Percentiles rank a stretch among this genome's conserved stretches.
phyloP scores from a whole-genome alignment of 352 stramenopile species.

The Halophytophthora polymorphica region DNA sequence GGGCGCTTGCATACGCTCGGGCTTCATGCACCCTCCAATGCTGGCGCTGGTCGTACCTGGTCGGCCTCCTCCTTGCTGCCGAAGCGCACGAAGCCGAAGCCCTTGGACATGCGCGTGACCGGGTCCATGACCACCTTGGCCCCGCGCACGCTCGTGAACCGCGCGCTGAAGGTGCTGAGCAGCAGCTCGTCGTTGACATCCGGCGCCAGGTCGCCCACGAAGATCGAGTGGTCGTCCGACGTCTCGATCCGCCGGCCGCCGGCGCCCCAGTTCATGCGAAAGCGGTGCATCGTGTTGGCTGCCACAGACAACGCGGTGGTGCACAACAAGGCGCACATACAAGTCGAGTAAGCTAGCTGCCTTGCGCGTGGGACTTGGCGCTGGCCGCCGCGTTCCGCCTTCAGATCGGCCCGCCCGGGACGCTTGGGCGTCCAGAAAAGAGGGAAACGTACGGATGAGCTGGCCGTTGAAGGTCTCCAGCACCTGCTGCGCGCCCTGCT shows the following conservation, averaged over 20 bases:
- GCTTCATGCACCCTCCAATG: not conserved
- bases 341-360: not conserved
- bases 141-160: slow-evolving; percentile 79
- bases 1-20: not conserved
- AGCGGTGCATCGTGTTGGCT: slow-evolving; percentile 88
- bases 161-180: slow-evolving; percentile 73
- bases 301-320: not conserved
- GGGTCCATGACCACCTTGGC: slow-evolving; percentile 91
- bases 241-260: slow-evolving; percentile 84
- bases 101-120: slow-evolving; percentile 87
- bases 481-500: slow-evolving; percentile 78
- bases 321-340: not conserved
- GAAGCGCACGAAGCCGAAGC: slow-evolving; percentile 92
- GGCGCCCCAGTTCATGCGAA: slow-evolving; percentile 91
- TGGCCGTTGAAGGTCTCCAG: slow-evolving; percentile 87
- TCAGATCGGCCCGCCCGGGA: no score
- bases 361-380: not conserved
- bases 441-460: slow-evolving; percentile 63
- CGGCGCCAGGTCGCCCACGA: slow-evolving; percentile 89
- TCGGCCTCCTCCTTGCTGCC: slow-evolving; percentile 85
- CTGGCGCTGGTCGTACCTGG: slow-evolving; percentile 16
- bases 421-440: not conserved
- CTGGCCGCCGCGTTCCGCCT: no score
- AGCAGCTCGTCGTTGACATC: slow-evolving; percentile 89
- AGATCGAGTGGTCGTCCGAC: slow-evolving; percentile 87